phyloP scores from a whole-genome alignment of 2,329 filamentous ascomycete species.

The Fusarium sp. region DNA sequence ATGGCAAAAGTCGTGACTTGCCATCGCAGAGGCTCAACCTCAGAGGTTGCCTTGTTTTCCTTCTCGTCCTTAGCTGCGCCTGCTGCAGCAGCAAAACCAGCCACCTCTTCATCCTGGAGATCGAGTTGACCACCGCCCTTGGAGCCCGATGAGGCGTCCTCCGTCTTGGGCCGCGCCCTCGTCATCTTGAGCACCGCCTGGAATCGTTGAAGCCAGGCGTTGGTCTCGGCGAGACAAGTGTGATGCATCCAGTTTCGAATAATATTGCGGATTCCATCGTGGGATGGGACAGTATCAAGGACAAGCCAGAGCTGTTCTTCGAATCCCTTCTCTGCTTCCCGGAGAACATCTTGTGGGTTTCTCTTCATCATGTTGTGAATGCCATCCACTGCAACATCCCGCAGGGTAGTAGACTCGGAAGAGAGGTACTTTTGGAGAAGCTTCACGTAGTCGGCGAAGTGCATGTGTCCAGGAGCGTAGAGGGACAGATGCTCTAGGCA shows the following conservation, averaged over 20 bases:
- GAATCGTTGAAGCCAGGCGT: slow-evolving; percentile 88
- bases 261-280: slow-evolving; percentile 86
- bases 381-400: slow-evolving; percentile 86
- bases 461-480: slow-evolving; percentile 89
- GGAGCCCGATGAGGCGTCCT: slow-evolving; percentile 59
- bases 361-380: slow-evolving; percentile 96
- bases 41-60: slow-evolving; percentile 60
- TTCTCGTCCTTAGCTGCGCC: slow-evolving; percentile 71
- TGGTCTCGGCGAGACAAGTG: slow-evolving; percentile 83
- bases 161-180: slow-evolving; percentile 72
- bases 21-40: slow-evolving; percentile 93
- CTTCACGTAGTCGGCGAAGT: slow-evolving; percentile 86
- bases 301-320: slow-evolving; percentile 94
- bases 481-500: slow-evolving; percentile 93
- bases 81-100: slow-evolving; percentile 86
- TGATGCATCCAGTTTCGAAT: slow-evolving; percentile 94
- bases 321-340: slow-evolving; percentile 79
- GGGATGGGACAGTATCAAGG: slow-evolving; percentile 80
- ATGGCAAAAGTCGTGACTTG: slow-evolving; percentile 96
- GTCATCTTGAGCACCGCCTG: slow-evolving; percentile 92
- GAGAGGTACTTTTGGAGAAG: slow-evolving; percentile 82
- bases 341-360: slow-evolving; percentile 84
- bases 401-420: slow-evolving; percentile 75
- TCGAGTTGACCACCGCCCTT: slow-evolving; percentile 72
- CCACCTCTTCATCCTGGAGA: slow-evolving; percentile 94